Conservation (phyloP, 305 asterid genomes). For the Lippia alba region DNA sequence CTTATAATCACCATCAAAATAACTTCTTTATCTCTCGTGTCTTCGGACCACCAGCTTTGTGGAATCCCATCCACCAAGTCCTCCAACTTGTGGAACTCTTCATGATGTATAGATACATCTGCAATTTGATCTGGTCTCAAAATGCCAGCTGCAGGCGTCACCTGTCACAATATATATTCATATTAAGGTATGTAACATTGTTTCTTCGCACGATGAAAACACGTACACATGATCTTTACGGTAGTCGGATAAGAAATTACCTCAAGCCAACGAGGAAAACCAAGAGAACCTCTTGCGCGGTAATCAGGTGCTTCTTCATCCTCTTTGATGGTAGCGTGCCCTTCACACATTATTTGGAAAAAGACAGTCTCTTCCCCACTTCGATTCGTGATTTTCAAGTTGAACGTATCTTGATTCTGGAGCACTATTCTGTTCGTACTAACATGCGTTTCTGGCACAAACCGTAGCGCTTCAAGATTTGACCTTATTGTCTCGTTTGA, state of each 20-base stretch:
- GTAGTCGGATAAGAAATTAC: slow-evolving; percentile 38
- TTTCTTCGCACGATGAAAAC: no score
- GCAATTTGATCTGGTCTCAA: slow-evolving; percentile 68
- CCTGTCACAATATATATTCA: slow-evolving; percentile 43
- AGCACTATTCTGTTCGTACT: slow-evolving; percentile 57
- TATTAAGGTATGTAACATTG: no score
- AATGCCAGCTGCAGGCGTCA: slow-evolving; percentile 74
- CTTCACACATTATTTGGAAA: slow-evolving; percentile 67
- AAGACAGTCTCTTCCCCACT: slow-evolving; percentile 63
- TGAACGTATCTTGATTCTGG: slow-evolving; percentile 72
- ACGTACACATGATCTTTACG: no score
- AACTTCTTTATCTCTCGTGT: slow-evolving; percentile 75
- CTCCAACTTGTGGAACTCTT: slow-evolving; percentile 69
- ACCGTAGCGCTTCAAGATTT: slow-evolving; percentile 56
- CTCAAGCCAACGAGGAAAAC: slow-evolving; percentile 96
- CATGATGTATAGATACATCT: slow-evolving; percentile 69
- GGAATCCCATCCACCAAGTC: slow-evolving; percentile 72
- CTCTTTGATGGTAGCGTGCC: slow-evolving; percentile 63
- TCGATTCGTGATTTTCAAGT: slow-evolving; percentile 65
- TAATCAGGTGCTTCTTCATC: slow-evolving; percentile 54
- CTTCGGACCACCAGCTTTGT: slow-evolving; percentile 81
- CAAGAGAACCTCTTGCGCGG: slow-evolving; percentile 71
- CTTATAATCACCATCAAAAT: slow-evolving; percentile 59
- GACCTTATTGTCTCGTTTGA: slow-evolving; percentile 56
- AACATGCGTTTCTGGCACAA: slow-evolving; percentile 68